Evolutionary conservation across 2,329 filamentous ascomycete genomes (phyloP).

Genomic region (Exophiala dermatitidis): DNA sequence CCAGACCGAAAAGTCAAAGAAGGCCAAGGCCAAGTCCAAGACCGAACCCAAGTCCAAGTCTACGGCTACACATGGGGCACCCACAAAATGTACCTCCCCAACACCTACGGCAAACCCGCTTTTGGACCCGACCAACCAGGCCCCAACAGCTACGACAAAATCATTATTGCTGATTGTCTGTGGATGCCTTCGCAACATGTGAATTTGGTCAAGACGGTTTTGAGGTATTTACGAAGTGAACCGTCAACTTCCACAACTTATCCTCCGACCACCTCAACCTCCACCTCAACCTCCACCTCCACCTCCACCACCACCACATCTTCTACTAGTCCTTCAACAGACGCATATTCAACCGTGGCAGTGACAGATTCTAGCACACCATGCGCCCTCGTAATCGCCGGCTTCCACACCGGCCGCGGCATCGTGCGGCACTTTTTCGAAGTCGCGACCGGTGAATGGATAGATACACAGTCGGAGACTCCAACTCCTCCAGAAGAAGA

Average conservation of each 20-base stretch:
- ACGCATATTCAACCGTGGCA: background rate
- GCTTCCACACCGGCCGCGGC: slow-evolving; percentile 53
- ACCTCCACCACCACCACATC: background rate
- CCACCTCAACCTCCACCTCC: background rate
- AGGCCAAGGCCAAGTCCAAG: background rate
- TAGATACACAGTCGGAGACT: background rate
- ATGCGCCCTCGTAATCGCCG: slow-evolving; percentile 47
- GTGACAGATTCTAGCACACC: no score
- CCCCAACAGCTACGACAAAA: slow-evolving; percentile 42
- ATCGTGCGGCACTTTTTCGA: slow-evolving; percentile 53
- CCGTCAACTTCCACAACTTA: background rate
- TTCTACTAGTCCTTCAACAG: background rate
- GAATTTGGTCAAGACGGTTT: slow-evolving; percentile 49
- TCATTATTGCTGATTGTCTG: slow-evolving; percentile 55
- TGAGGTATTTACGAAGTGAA: slow-evolving; percentile 43
- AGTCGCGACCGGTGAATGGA: slow-evolving; percentile 27
- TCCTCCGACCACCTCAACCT: no score
- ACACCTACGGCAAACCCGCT: slow-evolving; percentile 19
- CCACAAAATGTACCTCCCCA: slow-evolving; percentile 33
- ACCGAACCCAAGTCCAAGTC: slow-evolving; percentile 1
- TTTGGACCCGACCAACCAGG: background rate
- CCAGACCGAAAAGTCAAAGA: background rate
- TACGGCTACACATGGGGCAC: slow-evolving; percentile 25
- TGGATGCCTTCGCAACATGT: slow-evolving; percentile 54
- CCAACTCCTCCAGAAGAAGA: slow-evolving; percentile 33